A percentile compares a stretch with the other conserved stretches of the same genome.
Evolutionary conservation across 2,329 filamentous ascomycete genomes (phyloP).

Genomic region (Aspergillus amoenus): DNA sequence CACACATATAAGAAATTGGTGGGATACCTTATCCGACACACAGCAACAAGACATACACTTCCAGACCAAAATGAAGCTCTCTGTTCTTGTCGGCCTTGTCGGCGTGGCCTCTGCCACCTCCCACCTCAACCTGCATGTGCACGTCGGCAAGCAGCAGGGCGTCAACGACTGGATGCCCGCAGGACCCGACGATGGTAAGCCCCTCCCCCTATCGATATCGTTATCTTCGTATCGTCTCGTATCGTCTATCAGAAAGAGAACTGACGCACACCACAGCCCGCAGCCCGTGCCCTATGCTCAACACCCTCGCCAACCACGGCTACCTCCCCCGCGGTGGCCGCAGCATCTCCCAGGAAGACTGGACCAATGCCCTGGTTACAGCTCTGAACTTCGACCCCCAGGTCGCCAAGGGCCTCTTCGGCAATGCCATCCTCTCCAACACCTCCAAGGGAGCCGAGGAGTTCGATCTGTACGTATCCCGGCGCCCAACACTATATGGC

Average conservation of each 20-base stretch:
- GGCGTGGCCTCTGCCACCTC: neutral
- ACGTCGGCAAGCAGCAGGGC: neutral
- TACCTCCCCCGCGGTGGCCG: conserved; percentile 43
- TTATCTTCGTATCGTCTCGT: neutral
- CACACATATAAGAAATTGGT: no score
- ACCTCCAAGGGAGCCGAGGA: neutral
- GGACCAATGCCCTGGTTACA: conserved; percentile 25
- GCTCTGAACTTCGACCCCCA: conserved; percentile 8
- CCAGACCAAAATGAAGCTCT: neutral
- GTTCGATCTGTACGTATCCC: neutral
- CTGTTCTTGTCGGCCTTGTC: neutral
- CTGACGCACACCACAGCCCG: conserved; percentile 9
- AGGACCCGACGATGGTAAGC: no score
- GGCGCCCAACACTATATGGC: no score
- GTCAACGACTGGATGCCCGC: no score
- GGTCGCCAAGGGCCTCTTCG: conserved; percentile 2
- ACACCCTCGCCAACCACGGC: conserved; percentile 42
- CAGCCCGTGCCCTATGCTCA: conserved; percentile 42
- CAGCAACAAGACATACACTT: no score
- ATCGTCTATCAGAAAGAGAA: no score
- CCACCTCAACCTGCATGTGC: neutral
- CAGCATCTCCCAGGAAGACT: conserved; percentile 34
- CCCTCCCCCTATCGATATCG: neutral
- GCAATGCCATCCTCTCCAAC: neutral
- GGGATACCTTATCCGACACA: no score